These are phyloP conservation scores for Globisporangium parvum DNA, from an alignment of 352 stramenopile genomes.

Conservation along the genomic window DNA sequence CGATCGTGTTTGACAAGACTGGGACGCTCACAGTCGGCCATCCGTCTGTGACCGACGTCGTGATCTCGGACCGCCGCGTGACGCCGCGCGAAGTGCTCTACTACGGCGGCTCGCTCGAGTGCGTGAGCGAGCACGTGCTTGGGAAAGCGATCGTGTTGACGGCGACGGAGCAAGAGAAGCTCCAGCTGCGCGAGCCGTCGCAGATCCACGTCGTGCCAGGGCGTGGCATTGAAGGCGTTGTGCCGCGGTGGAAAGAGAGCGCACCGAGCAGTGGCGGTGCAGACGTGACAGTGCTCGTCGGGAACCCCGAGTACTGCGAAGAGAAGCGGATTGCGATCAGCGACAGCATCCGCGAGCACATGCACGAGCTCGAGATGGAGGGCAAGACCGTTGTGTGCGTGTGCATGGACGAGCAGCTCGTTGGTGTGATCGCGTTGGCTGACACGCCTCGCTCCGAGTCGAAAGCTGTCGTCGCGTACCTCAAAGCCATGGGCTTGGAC, in stretches of 20 bases:
- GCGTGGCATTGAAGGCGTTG: conserved; percentile 67
- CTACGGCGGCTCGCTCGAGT: conserved; percentile 75
- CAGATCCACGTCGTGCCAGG: conserved; percentile 74
- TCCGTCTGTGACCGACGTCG: conserved; percentile 73
- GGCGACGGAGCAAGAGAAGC: conserved; percentile 69
- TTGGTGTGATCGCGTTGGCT: conserved; percentile 69
- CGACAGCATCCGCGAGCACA: conserved; percentile 56
- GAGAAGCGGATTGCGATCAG: conserved; percentile 65
- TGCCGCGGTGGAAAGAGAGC: conserved; percentile 25
- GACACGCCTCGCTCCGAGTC: conserved; percentile 74
- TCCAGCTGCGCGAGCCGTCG: conserved; percentile 61
- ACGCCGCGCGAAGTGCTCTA: conserved; percentile 70
- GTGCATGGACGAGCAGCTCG: conserved; percentile 56
- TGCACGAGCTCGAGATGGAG: conserved; percentile 80
- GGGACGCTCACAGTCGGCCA: conserved; percentile 87
- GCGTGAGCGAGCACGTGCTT: conserved; percentile 81
- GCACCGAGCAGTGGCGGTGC: conserved; percentile 2
- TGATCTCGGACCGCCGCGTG: conserved; percentile 56
- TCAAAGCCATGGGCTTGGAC: conserved; percentile 79
- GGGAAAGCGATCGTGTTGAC: conserved; percentile 79
- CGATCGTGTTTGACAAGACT: conserved; percentile 93
- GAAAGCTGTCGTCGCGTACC: conserved; percentile 56
- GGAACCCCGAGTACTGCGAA: conserved; percentile 77
- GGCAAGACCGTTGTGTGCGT: conserved; percentile 85
- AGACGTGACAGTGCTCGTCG: conserved; percentile 53